phyloP scores from a whole-genome alignment of 139 green algal genomes.

The Picochlorum sp. region DNA sequence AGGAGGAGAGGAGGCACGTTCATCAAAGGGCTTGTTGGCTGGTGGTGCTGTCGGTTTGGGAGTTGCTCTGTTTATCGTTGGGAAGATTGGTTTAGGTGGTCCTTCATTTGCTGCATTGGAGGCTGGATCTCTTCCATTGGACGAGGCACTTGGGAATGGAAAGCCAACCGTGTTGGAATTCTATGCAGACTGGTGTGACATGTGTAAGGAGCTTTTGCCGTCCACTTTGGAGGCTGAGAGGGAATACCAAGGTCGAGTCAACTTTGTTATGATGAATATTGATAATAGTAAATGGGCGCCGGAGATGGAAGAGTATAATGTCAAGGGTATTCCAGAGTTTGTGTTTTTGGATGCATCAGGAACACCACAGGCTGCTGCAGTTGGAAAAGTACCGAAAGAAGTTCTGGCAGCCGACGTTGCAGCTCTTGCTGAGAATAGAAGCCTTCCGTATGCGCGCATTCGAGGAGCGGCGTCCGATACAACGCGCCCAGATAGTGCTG shows the following conservation, averaged over 20 bases:
- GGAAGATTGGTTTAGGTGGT: conserved; percentile 26
- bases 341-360: conserved; percentile 77
- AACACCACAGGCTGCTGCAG: conserved; percentile 58
- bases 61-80: conserved; percentile 46
- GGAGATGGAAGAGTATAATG: conserved; percentile 75
- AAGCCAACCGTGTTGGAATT: conserved; percentile 90
- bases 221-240: conserved; percentile 60
- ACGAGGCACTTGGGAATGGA: conserved; percentile 68
- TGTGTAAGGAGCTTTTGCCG: conserved; percentile 72
- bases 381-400: conserved; percentile 70
- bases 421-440: conserved; percentile 36
- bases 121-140: conserved; percentile 48
- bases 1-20: neutral
- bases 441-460: conserved; percentile 39
- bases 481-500: conserved; percentile 9
- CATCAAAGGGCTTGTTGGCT: conserved; percentile 35
- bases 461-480: conserved; percentile 25
- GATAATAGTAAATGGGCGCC: conserved; percentile 91
- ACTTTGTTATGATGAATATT: conserved; percentile 98
- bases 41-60: conserved; percentile 46
- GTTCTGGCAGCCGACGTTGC: conserved; percentile 56
- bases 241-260: conserved; percentile 67
- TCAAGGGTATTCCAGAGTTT: conserved; percentile 86
- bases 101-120: conserved; percentile 60
- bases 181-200: conserved; percentile 53